Evolutionary conservation across 768 basidiomycete species (phyloP), one percentile per base, ranked within the genome.

Genomic region (Tricholoma bakamatsutake): DNA sequence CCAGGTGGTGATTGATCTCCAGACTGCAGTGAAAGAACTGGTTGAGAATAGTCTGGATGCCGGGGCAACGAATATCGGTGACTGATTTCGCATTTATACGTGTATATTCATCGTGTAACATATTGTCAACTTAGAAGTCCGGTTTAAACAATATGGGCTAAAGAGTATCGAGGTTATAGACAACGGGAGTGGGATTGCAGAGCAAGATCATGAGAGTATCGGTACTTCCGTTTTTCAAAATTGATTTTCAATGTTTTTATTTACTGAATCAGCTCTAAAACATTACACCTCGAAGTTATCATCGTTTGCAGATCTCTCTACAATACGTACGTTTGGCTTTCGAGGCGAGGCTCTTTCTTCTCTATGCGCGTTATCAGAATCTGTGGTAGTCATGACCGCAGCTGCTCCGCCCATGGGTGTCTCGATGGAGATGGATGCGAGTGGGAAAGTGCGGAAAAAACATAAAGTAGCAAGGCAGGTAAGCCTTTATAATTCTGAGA

Each of bases 1-100:
- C 1, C 97, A 98, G 68, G 96, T 98, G 46, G 89, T 98, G 1
- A 78, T 95, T 27, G 93, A 97, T 67, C 80, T 98, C 0, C 93
- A 94, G 66, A 90, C 89, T 0, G 93, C 93, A 1, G 86, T 98
- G 56, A 99, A 98, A 67, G 97, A 99, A 69, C 82, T 98, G 8
- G 82, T 99, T 2, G 97, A 99, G 71, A 99, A 99, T 67, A 90
- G 92, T 56, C 73, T 98, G 28, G 97, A 99, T 68, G 94, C 97
- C 1, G 89, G 88, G 0, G 91, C 94, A 0, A 93, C 89, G 0
- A 84, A 73, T 60, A 82, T 99, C 40, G 95, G 96, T 90, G 45
- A 30, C 85, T 64, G 28, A 24, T 37, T 35, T 9, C 13, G 7
- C 13, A 15, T 31, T 17, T 30, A 17, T 42, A 18, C 1, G 5